Conservation (phyloP, 176 grass and related monocot species). For the maize (Zea mays) region DNA sequence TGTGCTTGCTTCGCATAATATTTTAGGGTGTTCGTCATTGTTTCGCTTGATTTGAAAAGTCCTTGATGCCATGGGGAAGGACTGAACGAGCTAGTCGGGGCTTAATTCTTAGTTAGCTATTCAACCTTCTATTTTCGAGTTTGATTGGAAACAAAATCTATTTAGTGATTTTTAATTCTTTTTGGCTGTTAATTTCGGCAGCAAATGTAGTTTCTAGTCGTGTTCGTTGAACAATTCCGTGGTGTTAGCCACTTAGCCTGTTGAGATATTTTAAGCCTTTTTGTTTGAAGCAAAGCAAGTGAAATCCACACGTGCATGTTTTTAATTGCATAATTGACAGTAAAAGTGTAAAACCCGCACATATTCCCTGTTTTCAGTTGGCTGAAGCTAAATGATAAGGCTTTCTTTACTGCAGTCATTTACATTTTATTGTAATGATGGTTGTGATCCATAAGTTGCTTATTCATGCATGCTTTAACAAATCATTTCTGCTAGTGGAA, state of each 20-base stretch:
- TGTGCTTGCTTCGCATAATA: neutral
- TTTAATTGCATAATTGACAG: slow-evolving; percentile 6
- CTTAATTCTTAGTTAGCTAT: neutral
- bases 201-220: neutral
- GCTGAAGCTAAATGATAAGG: slow-evolving; percentile 21
- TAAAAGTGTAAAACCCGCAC: neutral
- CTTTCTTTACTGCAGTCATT: neutral
- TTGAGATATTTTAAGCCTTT: neutral
- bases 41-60: slow-evolving; percentile 21
- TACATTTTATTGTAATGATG: slow-evolving; percentile 2
- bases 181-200: neutral
- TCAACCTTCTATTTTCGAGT: neutral
- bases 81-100: neutral
- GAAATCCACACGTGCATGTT: neutral
- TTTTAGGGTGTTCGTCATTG: neutral
- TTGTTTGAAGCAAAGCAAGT: slow-evolving; percentile 12
- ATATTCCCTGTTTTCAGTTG: slow-evolving; percentile 13
- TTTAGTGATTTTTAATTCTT: neutral
- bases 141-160: neutral
- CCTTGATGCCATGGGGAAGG: neutral
- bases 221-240: neutral
- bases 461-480: slow-evolving; percentile 11
- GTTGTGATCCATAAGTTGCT: neutral
- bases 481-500: slow-evolving; percentile 20
- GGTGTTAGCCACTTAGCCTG: neutral